These are phyloP conservation scores for Mrakia frigida DNA, from an alignment of 768 basidiomycete genomes.

Conservation along the genomic window DNA sequence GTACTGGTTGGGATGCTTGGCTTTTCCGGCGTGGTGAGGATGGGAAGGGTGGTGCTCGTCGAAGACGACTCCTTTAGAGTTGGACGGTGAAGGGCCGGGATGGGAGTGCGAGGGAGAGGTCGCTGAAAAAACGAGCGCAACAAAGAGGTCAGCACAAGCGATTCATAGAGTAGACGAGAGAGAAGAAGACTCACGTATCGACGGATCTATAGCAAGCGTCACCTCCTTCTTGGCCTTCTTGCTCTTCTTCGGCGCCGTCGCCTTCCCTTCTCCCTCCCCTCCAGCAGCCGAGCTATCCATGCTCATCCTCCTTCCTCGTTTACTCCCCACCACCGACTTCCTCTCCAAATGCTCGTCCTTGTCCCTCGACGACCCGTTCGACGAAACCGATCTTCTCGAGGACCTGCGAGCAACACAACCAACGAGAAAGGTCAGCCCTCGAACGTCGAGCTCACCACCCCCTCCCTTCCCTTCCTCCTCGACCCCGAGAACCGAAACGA, in stretches of 20 bases:
- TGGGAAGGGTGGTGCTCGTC: slow-evolving; percentile 3
- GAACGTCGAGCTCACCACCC: neutral
- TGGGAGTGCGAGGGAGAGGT: neutral
- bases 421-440: neutral
- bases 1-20: slow-evolving; percentile 53
- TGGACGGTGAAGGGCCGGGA: neutral
- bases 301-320: slow-evolving; percentile 3
- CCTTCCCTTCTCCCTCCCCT: neutral
- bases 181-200: slow-evolving; percentile 9
- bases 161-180: neutral
- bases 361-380: neutral
- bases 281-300: neutral
- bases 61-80: neutral
- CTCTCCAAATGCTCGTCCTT: neutral
- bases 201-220: neutral
- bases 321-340: neutral
- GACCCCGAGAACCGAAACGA: neutral
- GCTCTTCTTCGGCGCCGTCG: slow-evolving; percentile 7
- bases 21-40: slow-evolving; percentile 21
- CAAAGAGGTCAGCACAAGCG: neutral
- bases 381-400: slow-evolving; percentile 2
- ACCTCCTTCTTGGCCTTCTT: slow-evolving; percentile 30
- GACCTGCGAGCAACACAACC: neutral
- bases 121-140: neutral
- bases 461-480: no score